These are phyloP conservation scores for Pythium diclinum DNA, from an alignment of 352 stramenopile species.

Conservation along the genomic window DNA sequence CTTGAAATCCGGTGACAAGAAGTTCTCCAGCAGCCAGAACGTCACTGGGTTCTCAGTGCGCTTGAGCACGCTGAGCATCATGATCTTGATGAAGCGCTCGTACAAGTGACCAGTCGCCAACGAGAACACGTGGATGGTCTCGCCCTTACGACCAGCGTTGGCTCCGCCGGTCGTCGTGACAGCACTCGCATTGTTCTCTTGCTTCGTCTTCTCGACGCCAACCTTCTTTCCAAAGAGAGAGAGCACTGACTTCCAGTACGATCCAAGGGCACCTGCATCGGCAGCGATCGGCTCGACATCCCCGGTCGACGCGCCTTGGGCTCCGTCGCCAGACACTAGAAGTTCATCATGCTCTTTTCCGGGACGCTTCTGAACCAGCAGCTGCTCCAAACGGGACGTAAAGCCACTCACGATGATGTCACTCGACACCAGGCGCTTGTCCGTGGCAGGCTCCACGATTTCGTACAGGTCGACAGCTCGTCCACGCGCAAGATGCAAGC, in stretches of 20 bases:
- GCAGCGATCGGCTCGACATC: slow-evolving; percentile 40
- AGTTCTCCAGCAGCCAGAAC: slow-evolving; percentile 99
- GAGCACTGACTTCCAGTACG: slow-evolving; percentile 75
- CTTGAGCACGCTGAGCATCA: slow-evolving; percentile 99
- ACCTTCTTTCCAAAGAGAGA: slow-evolving; percentile 47
- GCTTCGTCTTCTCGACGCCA: slow-evolving; percentile 16
- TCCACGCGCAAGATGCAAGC: slow-evolving; percentile 87
- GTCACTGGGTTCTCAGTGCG: slow-evolving; percentile 96
- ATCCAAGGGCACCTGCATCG: slow-evolving; percentile 49
- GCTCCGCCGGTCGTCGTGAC: slow-evolving; percentile 24
- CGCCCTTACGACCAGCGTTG: slow-evolving; percentile 56
- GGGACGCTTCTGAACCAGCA: slow-evolving; percentile 91
- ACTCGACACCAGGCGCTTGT: slow-evolving; percentile 35
- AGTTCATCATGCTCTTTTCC: slow-evolving; percentile 84
- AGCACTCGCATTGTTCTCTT: slow-evolving; percentile 18
- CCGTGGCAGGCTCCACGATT: slow-evolving; percentile 55
- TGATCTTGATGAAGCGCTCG: slow-evolving; percentile 99
- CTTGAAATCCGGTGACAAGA: slow-evolving; percentile 98
- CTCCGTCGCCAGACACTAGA: slow-evolving; percentile 34
- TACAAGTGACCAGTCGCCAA: slow-evolving; percentile 97
- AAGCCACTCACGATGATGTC: slow-evolving; percentile 85
- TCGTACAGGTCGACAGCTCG: slow-evolving; percentile 74
- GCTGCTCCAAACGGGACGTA: slow-evolving; percentile 72
- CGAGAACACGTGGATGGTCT: slow-evolving; percentile 99
- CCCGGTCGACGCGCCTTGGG: slow-evolving; percentile 18